Evolutionary conservation across 225 moss, liverwort and hornwort species (phyloP).

Genomic region (Pseudisothecium myosuroides): DNA sequence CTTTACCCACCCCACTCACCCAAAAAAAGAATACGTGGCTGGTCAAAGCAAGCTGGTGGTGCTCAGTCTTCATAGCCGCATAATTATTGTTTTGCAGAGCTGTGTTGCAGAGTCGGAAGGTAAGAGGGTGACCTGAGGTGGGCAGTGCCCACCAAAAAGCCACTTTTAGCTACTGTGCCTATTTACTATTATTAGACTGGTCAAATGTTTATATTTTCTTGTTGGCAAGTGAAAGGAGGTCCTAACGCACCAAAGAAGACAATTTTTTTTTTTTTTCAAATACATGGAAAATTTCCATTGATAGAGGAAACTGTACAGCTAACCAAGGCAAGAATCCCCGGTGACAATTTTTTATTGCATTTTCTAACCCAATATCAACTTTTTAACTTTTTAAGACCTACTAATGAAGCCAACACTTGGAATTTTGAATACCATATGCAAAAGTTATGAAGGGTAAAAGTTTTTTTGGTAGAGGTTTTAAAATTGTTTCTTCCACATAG

Average conservation of each 20-base stretch:
- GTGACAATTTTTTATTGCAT: too few species aligned
- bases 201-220: not conserved
- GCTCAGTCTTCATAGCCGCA: not conserved
- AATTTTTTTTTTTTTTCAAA: too few species aligned
- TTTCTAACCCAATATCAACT: too few species aligned
- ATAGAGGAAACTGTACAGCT: too few species aligned
- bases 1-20: not conserved
- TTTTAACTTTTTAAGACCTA: too few species aligned
- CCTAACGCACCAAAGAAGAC: not conserved
- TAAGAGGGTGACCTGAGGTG: not conserved
- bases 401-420: too few species aligned
- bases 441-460: not conserved
- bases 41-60: not conserved
- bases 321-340: too few species aligned
- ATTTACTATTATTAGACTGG: not conserved
- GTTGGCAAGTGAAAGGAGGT: not conserved
- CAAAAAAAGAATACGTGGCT: not conserved
- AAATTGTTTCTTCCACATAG: not conserved
- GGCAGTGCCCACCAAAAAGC: not conserved
- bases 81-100: not conserved
- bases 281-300: too few species aligned
- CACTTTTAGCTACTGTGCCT: not conserved
- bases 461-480: accelerated
- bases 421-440: accelerated
- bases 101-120: not conserved